A percentile compares a stretch with the other conserved stretches of the same genome.
Evolutionary conservation across 2,329 filamentous ascomycete species (phyloP).

Genomic region (Tolypocladium nubicola): DNA sequence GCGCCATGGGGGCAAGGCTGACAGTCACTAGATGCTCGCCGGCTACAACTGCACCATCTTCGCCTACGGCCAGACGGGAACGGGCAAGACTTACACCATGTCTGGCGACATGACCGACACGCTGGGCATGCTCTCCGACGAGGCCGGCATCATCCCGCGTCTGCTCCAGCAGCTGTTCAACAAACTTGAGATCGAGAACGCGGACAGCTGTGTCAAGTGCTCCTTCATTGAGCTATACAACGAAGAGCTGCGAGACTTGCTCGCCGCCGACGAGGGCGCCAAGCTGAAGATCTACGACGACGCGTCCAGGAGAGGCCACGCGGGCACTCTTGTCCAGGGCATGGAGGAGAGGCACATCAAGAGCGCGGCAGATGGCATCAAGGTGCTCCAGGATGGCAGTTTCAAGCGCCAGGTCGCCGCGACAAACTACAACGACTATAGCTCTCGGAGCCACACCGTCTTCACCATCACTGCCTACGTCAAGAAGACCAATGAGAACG

Average conservation of each 20-base stretch:
- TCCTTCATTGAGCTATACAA: slow-evolving; percentile 99
- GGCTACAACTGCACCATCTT: slow-evolving; percentile 99
- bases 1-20: background rate
- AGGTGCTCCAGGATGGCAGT: slow-evolving; percentile 16
- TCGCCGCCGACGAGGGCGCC: slow-evolving; percentile 66
- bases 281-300: slow-evolving; percentile 97
- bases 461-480: no score
- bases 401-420: no score
- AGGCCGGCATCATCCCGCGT: slow-evolving; percentile 88
- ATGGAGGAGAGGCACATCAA: slow-evolving; percentile 96
- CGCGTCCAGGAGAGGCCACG: slow-evolving; percentile 69
- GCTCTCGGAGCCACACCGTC: no score
- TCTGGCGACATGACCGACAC: slow-evolving; percentile 91
- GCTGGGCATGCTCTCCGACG: slow-evolving; percentile 75
- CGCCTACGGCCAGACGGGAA: slow-evolving; percentile 95
- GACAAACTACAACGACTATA: no score
- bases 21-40: slow-evolving; percentile 59
- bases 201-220: slow-evolving; percentile 79
- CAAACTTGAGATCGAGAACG: slow-evolving; percentile 50
- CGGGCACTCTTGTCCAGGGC: slow-evolving; percentile 81
- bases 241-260: slow-evolving; percentile 84
- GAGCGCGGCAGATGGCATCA: slow-evolving; percentile 74
- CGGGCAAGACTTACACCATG: slow-evolving; percentile 99
- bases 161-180: slow-evolving; percentile 79
- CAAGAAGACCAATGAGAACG: no score